Percentiles rank a stretch among this genome's conserved stretches.
phyloP scores from a whole-genome alignment of 2,329 filamentous ascomycete species.

The Metarhizium humberi region DNA sequence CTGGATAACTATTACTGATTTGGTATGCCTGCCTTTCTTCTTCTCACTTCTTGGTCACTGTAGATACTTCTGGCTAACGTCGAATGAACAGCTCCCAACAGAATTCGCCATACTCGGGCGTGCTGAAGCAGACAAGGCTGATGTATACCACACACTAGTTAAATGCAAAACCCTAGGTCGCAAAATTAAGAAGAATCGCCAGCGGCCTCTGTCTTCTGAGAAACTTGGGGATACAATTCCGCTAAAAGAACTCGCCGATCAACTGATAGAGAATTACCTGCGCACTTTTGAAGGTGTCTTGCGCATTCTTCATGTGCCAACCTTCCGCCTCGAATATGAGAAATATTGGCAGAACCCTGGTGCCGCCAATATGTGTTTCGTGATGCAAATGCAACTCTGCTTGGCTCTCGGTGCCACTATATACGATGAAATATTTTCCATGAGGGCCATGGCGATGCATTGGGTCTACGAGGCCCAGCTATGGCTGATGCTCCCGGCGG shows the following conservation, averaged over 20 bases:
- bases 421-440: constrained; percentile 34
- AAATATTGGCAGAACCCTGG: constrained; percentile 35
- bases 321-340: constrained; percentile 45
- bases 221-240: constrained; percentile 32
- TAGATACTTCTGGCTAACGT: not conserved
- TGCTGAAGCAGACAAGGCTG: constrained; percentile 17
- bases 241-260: constrained; percentile 32
- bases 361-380: constrained; percentile 31
- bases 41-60: not conserved
- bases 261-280: constrained; percentile 44
- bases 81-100: constrained; percentile 16
- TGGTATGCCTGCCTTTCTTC: constrained; percentile 22
- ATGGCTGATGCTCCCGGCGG: constrained; percentile 37
- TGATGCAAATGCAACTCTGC: constrained; percentile 44
- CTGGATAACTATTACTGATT: constrained; percentile 35
- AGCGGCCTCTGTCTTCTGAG: constrained; percentile 22
- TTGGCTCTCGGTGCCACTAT: constrained; percentile 41
- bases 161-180: constrained; percentile 32
- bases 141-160: constrained; percentile 22
- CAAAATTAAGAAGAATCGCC: constrained; percentile 31
- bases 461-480: constrained; percentile 45
- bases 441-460: constrained; percentile 32
- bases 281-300: constrained; percentile 46
- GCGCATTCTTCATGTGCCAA: constrained; percentile 48
- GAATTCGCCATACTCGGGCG: constrained; percentile 17